These are phyloP conservation scores for Fusarium nisikadoi DNA, from an alignment of 2,329 filamentous ascomycete species.

Conservation along the genomic window DNA sequence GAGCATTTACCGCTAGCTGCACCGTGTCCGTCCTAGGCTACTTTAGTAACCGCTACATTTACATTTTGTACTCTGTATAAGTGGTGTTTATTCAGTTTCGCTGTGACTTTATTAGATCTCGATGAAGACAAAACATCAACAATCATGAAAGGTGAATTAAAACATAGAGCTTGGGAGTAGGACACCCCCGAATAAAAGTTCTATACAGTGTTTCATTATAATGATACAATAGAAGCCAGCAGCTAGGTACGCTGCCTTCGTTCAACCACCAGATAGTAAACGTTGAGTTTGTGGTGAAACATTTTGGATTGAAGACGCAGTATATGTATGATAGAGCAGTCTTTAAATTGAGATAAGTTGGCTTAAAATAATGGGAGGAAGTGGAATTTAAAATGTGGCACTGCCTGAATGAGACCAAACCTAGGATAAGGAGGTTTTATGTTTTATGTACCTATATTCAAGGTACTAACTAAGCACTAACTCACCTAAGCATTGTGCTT, in stretches of 20 bases:
- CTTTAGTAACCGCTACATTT: not conserved
- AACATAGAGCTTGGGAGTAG: not conserved
- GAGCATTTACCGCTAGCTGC: constrained; percentile 6
- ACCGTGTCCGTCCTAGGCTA: constrained; percentile 21
- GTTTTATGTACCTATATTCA: not conserved
- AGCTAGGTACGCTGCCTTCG: not conserved
- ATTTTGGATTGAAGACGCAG: not conserved
- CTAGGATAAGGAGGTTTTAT: not conserved
- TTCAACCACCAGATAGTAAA: not conserved
- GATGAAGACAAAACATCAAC: constrained; percentile 13
- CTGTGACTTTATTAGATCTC: constrained; percentile 3
- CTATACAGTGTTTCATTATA: not conserved
- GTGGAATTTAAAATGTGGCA: not conserved
- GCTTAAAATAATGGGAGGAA: not conserved
- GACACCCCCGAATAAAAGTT: not conserved
- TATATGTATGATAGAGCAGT: not conserved
- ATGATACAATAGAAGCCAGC: not conserved
- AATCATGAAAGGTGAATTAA: not conserved
- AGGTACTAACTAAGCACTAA: not conserved
- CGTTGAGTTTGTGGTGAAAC: not conserved
- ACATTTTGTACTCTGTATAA: constrained; percentile 10
- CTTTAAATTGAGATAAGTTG: not conserved
- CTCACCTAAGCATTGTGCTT: not conserved
- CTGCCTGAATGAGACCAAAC: not conserved
- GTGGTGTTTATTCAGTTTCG: constrained; percentile 1